Conservation (phyloP, 306 rosid genomes). For the Luffa aegyptiaca region DNA sequence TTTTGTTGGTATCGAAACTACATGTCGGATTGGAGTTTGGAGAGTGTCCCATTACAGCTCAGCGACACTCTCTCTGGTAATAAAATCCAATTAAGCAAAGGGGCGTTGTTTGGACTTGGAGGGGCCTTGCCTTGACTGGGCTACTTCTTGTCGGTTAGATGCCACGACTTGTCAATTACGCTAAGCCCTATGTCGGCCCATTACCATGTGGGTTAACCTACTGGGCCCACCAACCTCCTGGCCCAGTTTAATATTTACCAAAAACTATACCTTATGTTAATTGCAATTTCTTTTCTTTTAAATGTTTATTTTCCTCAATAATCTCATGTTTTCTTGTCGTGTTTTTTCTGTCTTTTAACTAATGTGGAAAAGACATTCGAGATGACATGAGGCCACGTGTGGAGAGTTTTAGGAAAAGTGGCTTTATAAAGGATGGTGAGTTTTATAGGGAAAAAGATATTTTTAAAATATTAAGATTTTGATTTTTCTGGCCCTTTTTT, state of each 20-base stretch:
- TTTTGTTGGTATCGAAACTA: neutral
- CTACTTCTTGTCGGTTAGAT: neutral
- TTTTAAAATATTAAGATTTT: no score
- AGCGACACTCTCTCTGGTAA: neutral
- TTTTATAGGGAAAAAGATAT: no score
- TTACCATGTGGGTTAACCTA: neutral
- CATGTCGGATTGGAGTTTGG: neutral
- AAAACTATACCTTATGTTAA: neutral
- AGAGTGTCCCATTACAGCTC: neutral
- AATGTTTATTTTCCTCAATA: no score
- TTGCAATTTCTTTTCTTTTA: no score
- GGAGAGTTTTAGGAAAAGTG: no score
- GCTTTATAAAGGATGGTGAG: no score
- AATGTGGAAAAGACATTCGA: no score
- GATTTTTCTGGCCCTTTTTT: no score
- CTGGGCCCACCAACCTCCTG: conserved; percentile 1
- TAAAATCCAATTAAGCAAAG: neutral
- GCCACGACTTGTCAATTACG: neutral
- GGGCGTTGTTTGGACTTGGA: neutral
- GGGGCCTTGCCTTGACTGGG: neutral
- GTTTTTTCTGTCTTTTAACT: no score
- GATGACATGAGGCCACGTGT: no score
- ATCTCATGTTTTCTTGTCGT: no score
- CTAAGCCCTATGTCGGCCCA: neutral
- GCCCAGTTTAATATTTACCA: neutral